Evolutionary conservation across 2,329 filamentous ascomycete genomes (phyloP).

Genomic region (Xylaria sp.): DNA sequence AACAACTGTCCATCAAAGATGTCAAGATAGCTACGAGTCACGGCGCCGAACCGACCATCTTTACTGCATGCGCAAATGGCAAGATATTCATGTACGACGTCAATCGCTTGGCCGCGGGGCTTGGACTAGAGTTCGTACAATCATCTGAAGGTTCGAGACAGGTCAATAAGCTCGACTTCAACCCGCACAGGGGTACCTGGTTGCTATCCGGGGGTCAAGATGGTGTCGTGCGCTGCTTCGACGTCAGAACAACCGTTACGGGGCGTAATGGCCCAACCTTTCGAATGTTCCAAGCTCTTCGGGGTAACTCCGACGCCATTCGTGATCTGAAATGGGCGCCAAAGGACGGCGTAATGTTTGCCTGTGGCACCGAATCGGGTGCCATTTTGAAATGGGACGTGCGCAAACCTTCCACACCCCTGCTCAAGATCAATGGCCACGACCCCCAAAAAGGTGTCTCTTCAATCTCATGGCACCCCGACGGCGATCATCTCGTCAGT

Average conservation of each 20-base stretch:
- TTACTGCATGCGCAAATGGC: slow-evolving; percentile 71
- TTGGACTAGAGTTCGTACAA: slow-evolving; percentile 65
- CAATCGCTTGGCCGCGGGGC: slow-evolving; percentile 58
- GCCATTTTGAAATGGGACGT: slow-evolving; percentile 73
- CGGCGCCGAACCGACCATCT: slow-evolving; percentile 61
- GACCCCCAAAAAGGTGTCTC: slow-evolving; percentile 64
- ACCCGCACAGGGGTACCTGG: slow-evolving; percentile 66
- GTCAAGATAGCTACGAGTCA: slow-evolving; percentile 65
- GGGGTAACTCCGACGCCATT: slow-evolving; percentile 65
- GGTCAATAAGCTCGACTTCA: slow-evolving; percentile 71
- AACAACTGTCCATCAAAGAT: slow-evolving; percentile 72
- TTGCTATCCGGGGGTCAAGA: slow-evolving; percentile 72
- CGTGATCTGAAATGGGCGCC: slow-evolving; percentile 74
- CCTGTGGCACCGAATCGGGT: slow-evolving; percentile 71
- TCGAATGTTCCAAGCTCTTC: slow-evolving; percentile 58
- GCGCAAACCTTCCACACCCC: slow-evolving; percentile 62
- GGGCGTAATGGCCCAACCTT: slow-evolving; percentile 63
- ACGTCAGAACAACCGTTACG: slow-evolving; percentile 61
- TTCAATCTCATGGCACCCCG: slow-evolving; percentile 73
- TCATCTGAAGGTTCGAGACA: slow-evolving; percentile 70
- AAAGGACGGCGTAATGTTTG: slow-evolving; percentile 68
- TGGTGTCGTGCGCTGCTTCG: slow-evolving; percentile 70
- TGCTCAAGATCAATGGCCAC: slow-evolving; percentile 70
- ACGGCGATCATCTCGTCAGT: slow-evolving; percentile 73
- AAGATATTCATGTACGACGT: slow-evolving; percentile 74